phyloP scores from a whole-genome alignment of 148 eudicot genomes.

The Pouteria glomerata region DNA sequence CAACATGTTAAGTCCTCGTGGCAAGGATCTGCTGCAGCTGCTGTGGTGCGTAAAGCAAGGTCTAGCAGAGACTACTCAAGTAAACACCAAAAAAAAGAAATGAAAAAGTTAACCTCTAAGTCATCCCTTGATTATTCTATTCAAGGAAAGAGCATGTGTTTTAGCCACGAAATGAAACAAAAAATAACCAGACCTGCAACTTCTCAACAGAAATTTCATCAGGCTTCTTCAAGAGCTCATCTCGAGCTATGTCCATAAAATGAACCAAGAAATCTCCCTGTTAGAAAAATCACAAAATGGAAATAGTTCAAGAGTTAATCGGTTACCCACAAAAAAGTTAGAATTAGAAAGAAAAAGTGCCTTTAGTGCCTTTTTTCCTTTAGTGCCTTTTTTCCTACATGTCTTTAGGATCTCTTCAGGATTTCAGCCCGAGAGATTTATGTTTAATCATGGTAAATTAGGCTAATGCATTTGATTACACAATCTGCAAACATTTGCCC shows the following conservation, averaged over 20 bases:
- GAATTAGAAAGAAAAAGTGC: background rate
- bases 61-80: constrained; percentile 77
- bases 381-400: no score
- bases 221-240: constrained; percentile 74
- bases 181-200: constrained; percentile 67
- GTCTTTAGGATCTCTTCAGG: background rate
- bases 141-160: background rate
- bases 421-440: background rate
- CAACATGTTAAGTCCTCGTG: constrained; percentile 93
- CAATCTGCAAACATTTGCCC: background rate
- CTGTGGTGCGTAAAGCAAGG: constrained; percentile 93
- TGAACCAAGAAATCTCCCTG: constrained; percentile 99
- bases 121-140: background rate
- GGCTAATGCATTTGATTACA: background rate
- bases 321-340: background rate
- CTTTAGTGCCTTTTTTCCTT: background rate
- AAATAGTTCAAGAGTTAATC: background rate
- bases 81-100: background rate
- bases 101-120: background rate
- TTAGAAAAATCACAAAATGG: constrained; percentile 13
- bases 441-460: background rate
- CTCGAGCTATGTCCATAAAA: constrained; percentile 97
- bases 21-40: constrained; percentile 95
- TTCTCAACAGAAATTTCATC: constrained; percentile 92
- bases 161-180: constrained; percentile 10